These are phyloP conservation scores for Monosporascus sp. DNA, from an alignment of 2,329 filamentous ascomycete species.

Conservation along the genomic window DNA sequence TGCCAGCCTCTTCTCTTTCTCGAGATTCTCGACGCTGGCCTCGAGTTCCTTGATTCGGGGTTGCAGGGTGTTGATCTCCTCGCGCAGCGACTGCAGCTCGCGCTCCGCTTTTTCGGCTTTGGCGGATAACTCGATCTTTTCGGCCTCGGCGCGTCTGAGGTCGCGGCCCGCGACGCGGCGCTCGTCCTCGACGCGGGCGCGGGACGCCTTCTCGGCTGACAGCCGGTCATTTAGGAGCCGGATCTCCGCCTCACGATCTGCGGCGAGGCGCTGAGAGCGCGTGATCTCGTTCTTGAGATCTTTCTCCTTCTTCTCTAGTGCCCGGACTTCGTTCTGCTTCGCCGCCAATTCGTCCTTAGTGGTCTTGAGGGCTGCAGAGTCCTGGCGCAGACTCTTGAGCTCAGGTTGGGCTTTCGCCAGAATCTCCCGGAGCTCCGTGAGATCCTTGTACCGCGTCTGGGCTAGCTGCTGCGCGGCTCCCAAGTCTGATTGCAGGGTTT, in stretches of 20 bases:
- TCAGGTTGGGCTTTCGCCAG: constrained; percentile 85
- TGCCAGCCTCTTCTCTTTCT: constrained; percentile 61
- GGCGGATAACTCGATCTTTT: constrained; percentile 73
- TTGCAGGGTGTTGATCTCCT: constrained; percentile 66
- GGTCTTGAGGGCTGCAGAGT: constrained; percentile 68
- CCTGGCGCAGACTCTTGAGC: constrained; percentile 70
- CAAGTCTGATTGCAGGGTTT: constrained; percentile 73
- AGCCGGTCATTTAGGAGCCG: constrained; percentile 75
- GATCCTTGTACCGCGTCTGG: constrained; percentile 80
- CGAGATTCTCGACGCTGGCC: constrained; percentile 64
- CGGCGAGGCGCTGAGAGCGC: constrained; percentile 62
- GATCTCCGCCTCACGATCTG: constrained; percentile 74
- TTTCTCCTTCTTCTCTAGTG: constrained; percentile 77
- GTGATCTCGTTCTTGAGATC: constrained; percentile 73
- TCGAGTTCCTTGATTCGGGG: constrained; percentile 63
- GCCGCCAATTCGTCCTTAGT: constrained; percentile 68
- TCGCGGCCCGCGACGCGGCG: constrained; percentile 71
- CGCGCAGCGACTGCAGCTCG: constrained; percentile 67
- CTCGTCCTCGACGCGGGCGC: constrained; percentile 73
- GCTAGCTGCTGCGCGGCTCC: constrained; percentile 82
- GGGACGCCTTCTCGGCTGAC: constrained; percentile 65
- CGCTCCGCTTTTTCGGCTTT: constrained; percentile 64
- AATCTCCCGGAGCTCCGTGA: constrained; percentile 73
- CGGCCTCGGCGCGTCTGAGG: constrained; percentile 69
- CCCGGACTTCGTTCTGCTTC: constrained; percentile 58